Evolutionary conservation across 371 early-diverging fungal species (phyloP).

Genomic region (Haplosporangium sp.): DNA sequence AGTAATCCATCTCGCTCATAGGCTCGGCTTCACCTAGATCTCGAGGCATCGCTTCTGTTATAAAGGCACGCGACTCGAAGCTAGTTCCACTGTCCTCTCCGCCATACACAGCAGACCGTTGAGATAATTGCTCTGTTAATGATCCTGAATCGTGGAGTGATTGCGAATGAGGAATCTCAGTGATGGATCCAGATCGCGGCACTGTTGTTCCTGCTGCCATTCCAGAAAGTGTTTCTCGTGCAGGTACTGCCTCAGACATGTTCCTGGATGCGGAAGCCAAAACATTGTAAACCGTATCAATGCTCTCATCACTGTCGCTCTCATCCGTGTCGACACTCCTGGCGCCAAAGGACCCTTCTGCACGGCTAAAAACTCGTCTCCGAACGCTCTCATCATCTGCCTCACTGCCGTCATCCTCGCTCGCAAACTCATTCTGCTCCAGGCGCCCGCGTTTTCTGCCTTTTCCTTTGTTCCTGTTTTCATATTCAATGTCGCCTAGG

Average conservation of each 20-base stretch:
- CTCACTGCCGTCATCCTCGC: constrained; percentile 15
- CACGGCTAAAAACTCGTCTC: background rate
- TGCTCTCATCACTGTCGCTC: constrained; percentile 14
- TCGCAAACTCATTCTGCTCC: background rate
- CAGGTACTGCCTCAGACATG: background rate
- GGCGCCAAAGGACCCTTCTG: background rate
- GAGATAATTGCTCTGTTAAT: too few relatives aligned
- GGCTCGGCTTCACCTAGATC: background rate
- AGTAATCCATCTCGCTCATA: too few relatives aligned
- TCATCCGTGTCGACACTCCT: constrained; percentile 6
- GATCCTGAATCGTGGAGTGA: background rate
- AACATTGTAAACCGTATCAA: background rate
- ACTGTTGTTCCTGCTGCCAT: constrained; percentile 6
- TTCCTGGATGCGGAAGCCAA: too few relatives aligned
- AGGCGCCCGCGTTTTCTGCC: constrained; percentile 15
- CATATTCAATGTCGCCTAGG: constrained; percentile 49
- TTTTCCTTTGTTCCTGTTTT: constrained; percentile 14
- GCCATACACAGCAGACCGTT: too few relatives aligned
- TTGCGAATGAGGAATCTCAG: constrained; percentile 10
- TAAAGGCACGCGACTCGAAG: too few relatives aligned
- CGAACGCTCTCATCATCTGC: constrained; percentile 5
- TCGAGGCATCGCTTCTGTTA: too few relatives aligned
- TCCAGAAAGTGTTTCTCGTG: background rate
- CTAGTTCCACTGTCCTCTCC: too few relatives aligned
- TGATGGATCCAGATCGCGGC: constrained; percentile 8